phyloP scores from a whole-genome alignment of 2,329 filamentous ascomycete species.

The Exutisphaerella laricina region DNA sequence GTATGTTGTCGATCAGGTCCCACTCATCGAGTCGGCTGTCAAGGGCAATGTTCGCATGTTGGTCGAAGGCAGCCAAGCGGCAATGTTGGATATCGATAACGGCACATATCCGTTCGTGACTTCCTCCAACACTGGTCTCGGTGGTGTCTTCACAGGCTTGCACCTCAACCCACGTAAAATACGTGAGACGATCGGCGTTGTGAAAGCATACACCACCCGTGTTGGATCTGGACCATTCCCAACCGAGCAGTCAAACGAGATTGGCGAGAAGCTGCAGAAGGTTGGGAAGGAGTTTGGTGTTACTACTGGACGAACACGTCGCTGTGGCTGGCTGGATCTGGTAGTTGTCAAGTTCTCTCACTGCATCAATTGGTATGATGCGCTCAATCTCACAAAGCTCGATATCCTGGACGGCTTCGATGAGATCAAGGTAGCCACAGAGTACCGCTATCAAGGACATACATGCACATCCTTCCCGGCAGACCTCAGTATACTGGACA shows the following conservation, averaged over 20 bases:
- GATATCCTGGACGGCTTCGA: constrained; percentile 69
- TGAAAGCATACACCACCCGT: constrained; percentile 61
- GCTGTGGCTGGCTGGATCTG: constrained; percentile 62
- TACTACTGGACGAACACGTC: constrained; percentile 55
- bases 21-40: constrained; percentile 59
- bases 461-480: constrained; percentile 60
- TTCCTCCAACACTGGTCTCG: constrained; percentile 55
- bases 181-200: constrained; percentile 58
- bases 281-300: constrained; percentile 53
- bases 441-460: constrained; percentile 57
- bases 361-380: constrained; percentile 62
- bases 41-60: constrained; percentile 55
- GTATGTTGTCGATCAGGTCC: constrained; percentile 62
- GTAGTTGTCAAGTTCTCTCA: constrained; percentile 63
- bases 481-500: constrained; percentile 53
- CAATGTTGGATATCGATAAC: constrained; percentile 63
- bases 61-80: constrained; percentile 62
- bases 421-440: constrained; percentile 67
- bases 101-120: constrained; percentile 59
- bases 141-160: constrained; percentile 59
- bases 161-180: constrained; percentile 57
- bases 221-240: constrained; percentile 59
- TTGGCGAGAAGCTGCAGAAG: constrained; percentile 52
- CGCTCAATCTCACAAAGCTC: constrained; percentile 60
- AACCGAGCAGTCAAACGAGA: constrained; percentile 56